These are phyloP conservation scores for Hirsutella thompsonii DNA, from an alignment of 2,329 filamentous ascomycete genomes.

Conservation along the genomic window DNA sequence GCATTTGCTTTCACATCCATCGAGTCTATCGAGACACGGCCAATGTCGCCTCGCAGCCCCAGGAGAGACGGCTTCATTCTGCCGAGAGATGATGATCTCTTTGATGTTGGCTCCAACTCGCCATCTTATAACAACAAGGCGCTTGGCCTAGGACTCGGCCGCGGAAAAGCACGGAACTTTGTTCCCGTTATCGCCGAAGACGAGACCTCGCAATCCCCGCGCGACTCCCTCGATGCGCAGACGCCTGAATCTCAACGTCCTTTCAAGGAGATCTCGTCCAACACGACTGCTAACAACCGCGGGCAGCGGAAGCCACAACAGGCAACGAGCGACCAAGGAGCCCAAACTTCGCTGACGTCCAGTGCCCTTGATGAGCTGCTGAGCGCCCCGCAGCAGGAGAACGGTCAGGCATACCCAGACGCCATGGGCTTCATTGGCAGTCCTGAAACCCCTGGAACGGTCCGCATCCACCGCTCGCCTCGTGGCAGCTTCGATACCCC, in stretches of 20 bases:
- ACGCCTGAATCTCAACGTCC: slow-evolving; percentile 43
- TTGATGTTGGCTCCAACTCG: slow-evolving; percentile 15
- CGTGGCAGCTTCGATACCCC: slow-evolving; percentile 34
- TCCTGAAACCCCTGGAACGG: slow-evolving; percentile 24
- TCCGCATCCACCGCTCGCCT: slow-evolving; percentile 32
- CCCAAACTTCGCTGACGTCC: slow-evolving; percentile 75
- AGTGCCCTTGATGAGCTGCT: slow-evolving; percentile 69
- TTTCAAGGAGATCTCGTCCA: slow-evolving; percentile 51
- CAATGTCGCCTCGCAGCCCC: slow-evolving; percentile 34
- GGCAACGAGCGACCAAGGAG: slow-evolving; percentile 53
- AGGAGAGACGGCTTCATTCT: slow-evolving; percentile 45
- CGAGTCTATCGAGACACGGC: slow-evolving; percentile 31
- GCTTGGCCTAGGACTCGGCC: slow-evolving; percentile 29
- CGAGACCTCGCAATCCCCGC: slow-evolving; percentile 42
- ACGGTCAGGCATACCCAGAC: slow-evolving; percentile 21
- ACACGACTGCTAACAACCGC: slow-evolving; percentile 26
- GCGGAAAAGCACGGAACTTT: slow-evolving; percentile 26
- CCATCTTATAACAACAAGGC: slow-evolving; percentile 27
- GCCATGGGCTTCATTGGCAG: slow-evolving; percentile 22
- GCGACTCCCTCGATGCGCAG: slow-evolving; percentile 24
- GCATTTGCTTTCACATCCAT: slow-evolving; percentile 30
- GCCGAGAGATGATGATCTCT: slow-evolving; percentile 28
- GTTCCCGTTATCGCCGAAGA: slow-evolving; percentile 49
- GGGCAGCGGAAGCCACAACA: slow-evolving; percentile 23
- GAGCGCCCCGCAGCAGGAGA: slow-evolving; percentile 15